These are phyloP conservation scores for Colletotrichum tanaceti DNA, from an alignment of 2,329 filamentous ascomycete genomes.

Conservation along the genomic window DNA sequence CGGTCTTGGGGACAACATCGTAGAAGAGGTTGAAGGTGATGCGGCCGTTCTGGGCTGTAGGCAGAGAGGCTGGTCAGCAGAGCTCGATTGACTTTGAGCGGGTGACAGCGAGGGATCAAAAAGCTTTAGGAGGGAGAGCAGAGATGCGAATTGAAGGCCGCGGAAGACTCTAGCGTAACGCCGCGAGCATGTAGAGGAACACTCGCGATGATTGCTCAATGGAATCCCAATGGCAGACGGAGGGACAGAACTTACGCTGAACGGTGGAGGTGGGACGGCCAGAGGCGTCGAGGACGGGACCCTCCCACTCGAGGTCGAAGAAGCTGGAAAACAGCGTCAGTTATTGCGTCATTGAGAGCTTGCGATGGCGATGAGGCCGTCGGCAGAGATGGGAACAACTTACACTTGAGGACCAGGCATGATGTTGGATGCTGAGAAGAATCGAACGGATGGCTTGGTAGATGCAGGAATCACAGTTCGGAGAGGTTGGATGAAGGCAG, in stretches of 20 bases:
- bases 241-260: conserved; percentile 70
- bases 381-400: conserved; percentile 51
- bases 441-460: conserved; percentile 50
- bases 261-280: conserved; percentile 64
- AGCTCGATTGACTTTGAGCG: conserved; percentile 11
- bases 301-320: conserved; percentile 81
- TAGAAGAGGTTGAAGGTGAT: conserved; percentile 93
- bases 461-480: conserved; percentile 40
- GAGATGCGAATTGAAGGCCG: not conserved
- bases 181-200: not conserved
- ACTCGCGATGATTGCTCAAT: conserved; percentile 16
- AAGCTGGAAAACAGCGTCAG: conserved; percentile 57
- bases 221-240: conserved; percentile 39
- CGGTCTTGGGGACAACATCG: conserved; percentile 87
- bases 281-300: conserved; percentile 74
- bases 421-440: conserved; percentile 71
- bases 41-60: conserved; percentile 76
- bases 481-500: conserved; percentile 42
- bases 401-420: conserved; percentile 79
- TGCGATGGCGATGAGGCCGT: conserved; percentile 15
- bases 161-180: not conserved
- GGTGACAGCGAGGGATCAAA: not conserved
- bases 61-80: conserved; percentile 39
- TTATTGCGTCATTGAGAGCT: conserved; percentile 37
- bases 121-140: not conserved